phyloP scores from a whole-genome alignment of 2,329 filamentous ascomycete species.

The Fusarium albidum region DNA sequence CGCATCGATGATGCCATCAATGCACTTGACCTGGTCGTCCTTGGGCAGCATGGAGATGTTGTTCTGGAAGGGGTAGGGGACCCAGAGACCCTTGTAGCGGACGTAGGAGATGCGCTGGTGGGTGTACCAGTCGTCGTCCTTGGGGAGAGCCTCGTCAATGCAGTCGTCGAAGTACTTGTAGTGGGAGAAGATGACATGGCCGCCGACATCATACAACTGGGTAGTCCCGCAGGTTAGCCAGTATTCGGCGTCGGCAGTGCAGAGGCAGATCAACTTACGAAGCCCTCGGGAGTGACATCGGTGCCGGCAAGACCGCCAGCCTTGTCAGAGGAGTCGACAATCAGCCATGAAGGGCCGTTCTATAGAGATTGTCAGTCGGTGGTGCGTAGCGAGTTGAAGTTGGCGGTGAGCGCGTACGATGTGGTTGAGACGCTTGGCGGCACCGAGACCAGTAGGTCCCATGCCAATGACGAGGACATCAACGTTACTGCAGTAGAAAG shows the following conservation, averaged over 20 bases:
- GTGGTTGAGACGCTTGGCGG: slow-evolving; percentile 97
- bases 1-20: slow-evolving; percentile 96
- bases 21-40: slow-evolving; percentile 93
- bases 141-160: slow-evolving; percentile 94
- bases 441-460: slow-evolving; percentile 96
- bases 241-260: slow-evolving; percentile 14
- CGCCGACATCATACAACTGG: slow-evolving; percentile 97
- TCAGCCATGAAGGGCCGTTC: slow-evolving; percentile 95
- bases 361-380: slow-evolving; percentile 51
- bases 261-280: slow-evolving; percentile 72
- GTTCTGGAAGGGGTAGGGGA: slow-evolving; percentile 99
- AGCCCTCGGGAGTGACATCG: slow-evolving; percentile 93
- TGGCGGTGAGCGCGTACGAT: slow-evolving; percentile 70
- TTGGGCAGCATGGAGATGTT: slow-evolving; percentile 99
- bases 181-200: slow-evolving; percentile 99
- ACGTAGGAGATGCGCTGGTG: slow-evolving; percentile 99
- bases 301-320: slow-evolving; percentile 96
- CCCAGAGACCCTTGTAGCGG: slow-evolving; percentile 95
- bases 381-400: slow-evolving; percentile 33
- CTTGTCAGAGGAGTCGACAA: slow-evolving; percentile 89
- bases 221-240: slow-evolving; percentile 28
- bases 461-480: slow-evolving; percentile 98
- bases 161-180: slow-evolving; percentile 99
- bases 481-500: slow-evolving; percentile 70
- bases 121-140: slow-evolving; percentile 93